Percentiles rank a stretch among this genome's conserved stretches.
phyloP scores from a whole-genome alignment of 352 stramenopile species.

The Pythium volutum region DNA sequence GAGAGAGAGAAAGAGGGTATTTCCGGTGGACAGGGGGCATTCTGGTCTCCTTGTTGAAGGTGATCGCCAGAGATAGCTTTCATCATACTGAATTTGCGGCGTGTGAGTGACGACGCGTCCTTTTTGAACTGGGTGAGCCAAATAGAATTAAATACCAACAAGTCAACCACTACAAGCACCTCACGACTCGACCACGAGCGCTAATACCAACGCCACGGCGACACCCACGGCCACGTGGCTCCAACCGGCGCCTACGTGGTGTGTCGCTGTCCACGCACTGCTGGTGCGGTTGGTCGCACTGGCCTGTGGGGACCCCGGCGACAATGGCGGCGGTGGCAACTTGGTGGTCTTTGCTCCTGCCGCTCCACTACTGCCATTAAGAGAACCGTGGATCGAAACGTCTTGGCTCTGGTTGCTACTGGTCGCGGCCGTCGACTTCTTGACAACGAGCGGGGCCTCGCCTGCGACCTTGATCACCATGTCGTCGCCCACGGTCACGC shows the following conservation, averaged over 20 bases:
- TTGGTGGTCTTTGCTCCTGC: background rate
- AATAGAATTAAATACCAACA: background rate
- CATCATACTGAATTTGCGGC: background rate
- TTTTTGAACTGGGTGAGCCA: too few species aligned
- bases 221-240: background rate
- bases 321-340: background rate
- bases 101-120: too few species aligned
- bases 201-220: background rate
- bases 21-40: background rate
- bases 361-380: background rate
- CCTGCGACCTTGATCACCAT: background rate
- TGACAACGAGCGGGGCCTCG: background rate
- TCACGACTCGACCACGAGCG: background rate
- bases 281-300: background rate
- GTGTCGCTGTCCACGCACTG: background rate
- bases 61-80: background rate
- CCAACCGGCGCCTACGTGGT: too few species aligned
- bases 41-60: background rate
- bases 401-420: too few species aligned
- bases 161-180: too few species aligned
- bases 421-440: background rate
- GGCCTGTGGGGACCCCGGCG: too few species aligned
- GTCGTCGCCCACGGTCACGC: constrained; percentile 17
- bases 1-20: background rate
- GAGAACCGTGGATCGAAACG: background rate